These are phyloP conservation scores for Climacium dendroides DNA, from an alignment of 225 moss, liverwort and hornwort species.

Conservation along the genomic window DNA sequence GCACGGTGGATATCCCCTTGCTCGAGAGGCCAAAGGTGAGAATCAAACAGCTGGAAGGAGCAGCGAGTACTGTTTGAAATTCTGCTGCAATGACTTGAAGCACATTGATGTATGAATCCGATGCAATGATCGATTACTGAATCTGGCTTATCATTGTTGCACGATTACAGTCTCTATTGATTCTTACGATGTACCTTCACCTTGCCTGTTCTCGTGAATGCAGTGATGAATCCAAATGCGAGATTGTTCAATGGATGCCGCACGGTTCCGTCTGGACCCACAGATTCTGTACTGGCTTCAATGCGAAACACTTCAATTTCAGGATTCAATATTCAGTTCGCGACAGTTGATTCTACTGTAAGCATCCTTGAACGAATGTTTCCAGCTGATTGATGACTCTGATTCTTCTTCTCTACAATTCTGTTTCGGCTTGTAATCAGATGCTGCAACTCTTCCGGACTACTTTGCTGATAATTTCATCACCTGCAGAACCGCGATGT, in stretches of 20 bases:
- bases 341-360: not conserved
- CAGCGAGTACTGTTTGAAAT: too few relatives aligned
- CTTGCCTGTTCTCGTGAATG: not conserved
- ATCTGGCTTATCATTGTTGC: not conserved
- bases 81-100: not conserved
- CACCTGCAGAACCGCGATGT: not conserved
- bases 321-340: not conserved
- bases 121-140: not conserved
- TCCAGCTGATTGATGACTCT: not conserved
- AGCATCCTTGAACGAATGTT: not conserved
- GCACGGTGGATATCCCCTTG: not conserved
- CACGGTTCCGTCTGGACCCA: not conserved
- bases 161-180: not conserved
- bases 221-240: not conserved
- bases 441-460: not conserved
- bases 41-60: not conserved
- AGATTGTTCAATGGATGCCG: not conserved
- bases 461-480: not conserved
- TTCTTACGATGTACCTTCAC: not conserved
- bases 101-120: too few relatives aligned
- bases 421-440: not conserved
- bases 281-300: not conserved
- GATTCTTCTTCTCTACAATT: not conserved
- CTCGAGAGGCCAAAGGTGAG: not conserved
- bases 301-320: not conserved